phyloP scores from a whole-genome alignment of 441 rosid genomes.

The Biscutella laevigata region DNA sequence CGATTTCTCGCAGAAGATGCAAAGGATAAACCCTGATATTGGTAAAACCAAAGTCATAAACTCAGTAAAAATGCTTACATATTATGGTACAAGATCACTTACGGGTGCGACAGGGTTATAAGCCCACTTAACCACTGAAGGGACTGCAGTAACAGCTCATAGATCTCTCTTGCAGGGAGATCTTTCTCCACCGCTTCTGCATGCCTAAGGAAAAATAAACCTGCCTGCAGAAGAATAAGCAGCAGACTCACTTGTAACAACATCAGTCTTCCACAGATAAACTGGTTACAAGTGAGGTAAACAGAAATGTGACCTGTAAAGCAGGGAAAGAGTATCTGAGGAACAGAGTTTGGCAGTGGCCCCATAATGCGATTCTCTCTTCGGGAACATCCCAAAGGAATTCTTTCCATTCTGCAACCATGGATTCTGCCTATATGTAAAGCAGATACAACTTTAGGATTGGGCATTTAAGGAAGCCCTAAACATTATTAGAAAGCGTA shows the following conservation, averaged over 20 bases:
- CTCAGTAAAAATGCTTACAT: not conserved
- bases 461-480: conserved; percentile 5
- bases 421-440: conserved; percentile 78
- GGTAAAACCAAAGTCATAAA: conserved; percentile 29
- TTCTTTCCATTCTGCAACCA: conserved; percentile 99
- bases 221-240: conserved; percentile 60
- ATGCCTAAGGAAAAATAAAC: conserved; percentile 87
- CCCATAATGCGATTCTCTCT: conserved; percentile 97
- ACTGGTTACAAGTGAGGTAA: conserved; percentile 8
- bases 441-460: conserved; percentile 13
- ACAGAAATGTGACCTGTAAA: conserved; percentile 50
- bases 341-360: conserved; percentile 92
- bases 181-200: conserved; percentile 95
- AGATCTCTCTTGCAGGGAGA: conserved; percentile 89
- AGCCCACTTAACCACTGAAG: conserved; percentile 97
- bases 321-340: conserved; percentile 81
- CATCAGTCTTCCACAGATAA: conserved; percentile 16
- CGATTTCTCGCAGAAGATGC: conserved; percentile 91
- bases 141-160: conserved; percentile 80
- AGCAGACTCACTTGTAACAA: conserved; percentile 20
- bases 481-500: conserved; percentile 14
- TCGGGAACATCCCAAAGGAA: conserved; percentile 99
- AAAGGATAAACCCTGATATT: conserved; percentile 77
- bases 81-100: conserved; percentile 36
- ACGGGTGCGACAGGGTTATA: conserved; percentile 77